Percentiles rank a stretch among this genome's conserved stretches.
Evolutionary conservation across 1,284 basidiomycete genomes (phyloP).

Genomic region (Hemileia vastatrix): DNA sequence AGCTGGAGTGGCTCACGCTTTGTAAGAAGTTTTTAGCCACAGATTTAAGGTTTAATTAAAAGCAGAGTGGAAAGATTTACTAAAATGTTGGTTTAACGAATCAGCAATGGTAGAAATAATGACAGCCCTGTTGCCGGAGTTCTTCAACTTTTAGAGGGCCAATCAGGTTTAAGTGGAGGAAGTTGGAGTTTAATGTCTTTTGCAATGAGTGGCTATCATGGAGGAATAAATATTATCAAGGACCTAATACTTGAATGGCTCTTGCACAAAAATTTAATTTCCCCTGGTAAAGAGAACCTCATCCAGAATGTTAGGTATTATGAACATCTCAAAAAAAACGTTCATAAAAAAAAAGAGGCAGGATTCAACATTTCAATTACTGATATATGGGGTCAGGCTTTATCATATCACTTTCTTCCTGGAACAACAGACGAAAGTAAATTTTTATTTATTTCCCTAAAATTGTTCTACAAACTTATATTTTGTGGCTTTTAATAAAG

Average conservation of each 20-base stretch:
- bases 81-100: not conserved
- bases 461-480: too few species aligned
- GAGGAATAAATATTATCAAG: too few species aligned
- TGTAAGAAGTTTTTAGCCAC: not conserved
- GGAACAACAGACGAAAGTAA: constrained; percentile 1
- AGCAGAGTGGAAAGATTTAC: too few species aligned
- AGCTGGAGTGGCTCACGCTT: constrained; percentile 14
- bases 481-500: too few species aligned
- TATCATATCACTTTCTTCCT: constrained; percentile 11
- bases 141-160: constrained; percentile 1
- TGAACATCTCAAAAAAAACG: not conserved
- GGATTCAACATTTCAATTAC: constrained; percentile 7
- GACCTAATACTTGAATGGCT: not conserved
- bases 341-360: constrained; percentile 1
- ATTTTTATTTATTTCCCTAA: not conserved
- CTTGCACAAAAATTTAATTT: not conserved
- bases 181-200: constrained; percentile 6
- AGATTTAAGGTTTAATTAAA: not conserved
- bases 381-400: constrained; percentile 7
- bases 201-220: constrained; percentile 5
- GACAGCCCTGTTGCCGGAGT: constrained; percentile 10
- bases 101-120: constrained; percentile 2
- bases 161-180: constrained; percentile 11
- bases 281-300: not conserved
- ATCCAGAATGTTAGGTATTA: not conserved